phyloP scores from a whole-genome alignment of 495 filamentous ascomycete genomes.

The Articulospora tetracladia region DNA sequence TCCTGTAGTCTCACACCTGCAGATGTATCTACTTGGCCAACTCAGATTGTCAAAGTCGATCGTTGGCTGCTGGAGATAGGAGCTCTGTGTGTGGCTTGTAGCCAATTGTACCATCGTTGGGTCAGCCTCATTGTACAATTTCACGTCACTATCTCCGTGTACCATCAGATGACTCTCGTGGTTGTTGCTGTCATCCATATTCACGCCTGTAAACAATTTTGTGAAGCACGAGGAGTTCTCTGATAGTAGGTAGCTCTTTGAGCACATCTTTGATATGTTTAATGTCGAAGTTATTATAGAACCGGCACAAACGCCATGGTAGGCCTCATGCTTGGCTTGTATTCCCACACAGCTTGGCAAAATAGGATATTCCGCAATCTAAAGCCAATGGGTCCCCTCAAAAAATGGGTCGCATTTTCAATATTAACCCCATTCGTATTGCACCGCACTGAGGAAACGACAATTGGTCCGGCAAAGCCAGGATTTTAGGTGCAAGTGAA shows the following conservation, averaged over 20 bases:
- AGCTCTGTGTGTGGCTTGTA: constrained; percentile 7
- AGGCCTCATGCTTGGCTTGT: neutral
- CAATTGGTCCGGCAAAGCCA: neutral
- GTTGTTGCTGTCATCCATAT: constrained; percentile 9
- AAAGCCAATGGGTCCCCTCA: too few species aligned
- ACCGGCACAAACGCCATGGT: too few species aligned
- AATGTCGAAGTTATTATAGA: too few species aligned
- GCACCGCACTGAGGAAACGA: too few species aligned
- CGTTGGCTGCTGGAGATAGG: constrained; percentile 5
- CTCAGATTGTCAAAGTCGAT: constrained; percentile 71
- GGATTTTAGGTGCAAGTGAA: neutral
- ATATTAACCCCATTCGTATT: too few species aligned
- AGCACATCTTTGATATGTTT: too few species aligned
- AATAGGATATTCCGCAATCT: neutral
- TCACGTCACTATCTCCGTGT: constrained; percentile 6
- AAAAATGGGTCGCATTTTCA: too few species aligned
- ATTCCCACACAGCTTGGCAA: neutral
- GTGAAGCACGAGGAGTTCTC: neutral
- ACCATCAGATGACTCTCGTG: constrained; percentile 2
- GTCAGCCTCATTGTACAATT: constrained; percentile 7
- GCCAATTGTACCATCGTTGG: constrained; percentile 1
- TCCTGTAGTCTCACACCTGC: neutral
- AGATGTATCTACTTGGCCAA: constrained; percentile 53
- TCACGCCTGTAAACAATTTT: constrained; percentile 1
- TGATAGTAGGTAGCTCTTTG: neutral